Evolutionary conservation across 1,139 yeast genomes (phyloP).

Genomic region (Saccharomyces hybrid): DNA sequence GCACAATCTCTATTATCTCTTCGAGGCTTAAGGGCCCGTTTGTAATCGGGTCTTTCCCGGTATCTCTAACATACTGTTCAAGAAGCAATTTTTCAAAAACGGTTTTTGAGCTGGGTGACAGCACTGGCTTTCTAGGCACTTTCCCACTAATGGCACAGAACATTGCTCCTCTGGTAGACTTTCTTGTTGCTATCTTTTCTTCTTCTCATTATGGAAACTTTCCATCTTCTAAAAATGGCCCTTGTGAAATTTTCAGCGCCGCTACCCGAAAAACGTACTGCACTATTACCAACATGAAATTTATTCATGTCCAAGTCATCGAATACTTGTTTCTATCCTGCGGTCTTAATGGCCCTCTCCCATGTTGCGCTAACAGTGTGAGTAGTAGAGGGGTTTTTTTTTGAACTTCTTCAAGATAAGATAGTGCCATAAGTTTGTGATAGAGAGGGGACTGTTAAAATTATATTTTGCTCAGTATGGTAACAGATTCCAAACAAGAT

Average conservation of each 20-base stretch:
- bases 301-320: neutral
- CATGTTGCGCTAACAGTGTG: neutral
- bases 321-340: neutral
- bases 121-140: conserved; percentile 58
- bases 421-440: neutral
- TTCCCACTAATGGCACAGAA: conserved; percentile 46
- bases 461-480: neutral
- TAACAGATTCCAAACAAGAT: neutral
- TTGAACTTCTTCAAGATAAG: neutral
- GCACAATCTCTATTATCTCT: conserved; percentile 50
- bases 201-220: neutral
- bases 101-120: conserved; percentile 66
- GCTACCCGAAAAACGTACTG: neutral
- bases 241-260: neutral
- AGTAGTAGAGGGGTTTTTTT: neutral
- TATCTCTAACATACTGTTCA: conserved; percentile 53
- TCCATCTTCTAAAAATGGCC: neutral
- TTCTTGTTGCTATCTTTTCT: neutral
- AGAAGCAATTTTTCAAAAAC: conserved; percentile 62
- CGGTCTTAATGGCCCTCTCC: neutral
- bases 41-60: conserved; percentile 70
- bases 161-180: conserved; percentile 10
- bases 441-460: neutral
- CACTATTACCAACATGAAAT: neutral
- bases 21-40: conserved; percentile 51